phyloP scores from a whole-genome alignment of 169 alveolate genomes.

The Eimeria acervulina region DNA sequence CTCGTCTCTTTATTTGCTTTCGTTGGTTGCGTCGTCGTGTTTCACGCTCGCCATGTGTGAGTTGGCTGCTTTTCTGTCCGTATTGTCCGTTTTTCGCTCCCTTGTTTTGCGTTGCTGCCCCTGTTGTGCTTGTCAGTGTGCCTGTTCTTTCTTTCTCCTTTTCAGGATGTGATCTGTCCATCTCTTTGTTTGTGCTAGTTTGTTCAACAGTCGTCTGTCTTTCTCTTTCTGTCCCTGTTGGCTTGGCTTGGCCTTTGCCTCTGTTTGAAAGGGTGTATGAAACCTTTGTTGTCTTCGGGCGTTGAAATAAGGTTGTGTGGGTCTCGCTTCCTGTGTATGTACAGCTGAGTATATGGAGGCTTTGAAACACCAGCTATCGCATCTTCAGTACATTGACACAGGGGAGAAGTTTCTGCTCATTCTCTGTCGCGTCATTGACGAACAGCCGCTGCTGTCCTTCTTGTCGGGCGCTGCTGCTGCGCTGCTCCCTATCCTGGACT shows the following conservation, averaged over 20 bases:
- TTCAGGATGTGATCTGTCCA: background rate
- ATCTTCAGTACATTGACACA: conserved; percentile 76
- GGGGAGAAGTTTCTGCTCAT: conserved; percentile 73
- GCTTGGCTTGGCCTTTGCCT: background rate
- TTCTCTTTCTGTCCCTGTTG: background rate
- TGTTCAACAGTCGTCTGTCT: background rate
- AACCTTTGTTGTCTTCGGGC: background rate
- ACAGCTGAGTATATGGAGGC: conserved; percentile 74
- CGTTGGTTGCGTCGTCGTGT: too few relatives aligned
- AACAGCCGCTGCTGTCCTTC: conserved; percentile 72
- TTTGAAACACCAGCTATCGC: conserved; percentile 73
- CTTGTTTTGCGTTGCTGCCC: background rate
- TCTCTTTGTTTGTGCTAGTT: background rate
- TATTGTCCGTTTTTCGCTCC: too few relatives aligned
- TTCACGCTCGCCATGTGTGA: too few relatives aligned
- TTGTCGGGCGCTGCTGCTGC: conserved; percentile 73
- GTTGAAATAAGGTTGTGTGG: too few relatives aligned
- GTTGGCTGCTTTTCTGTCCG: too few relatives aligned
- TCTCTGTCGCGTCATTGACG: conserved; percentile 59
- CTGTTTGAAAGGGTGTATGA: background rate
- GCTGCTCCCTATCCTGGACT: conserved; percentile 59
- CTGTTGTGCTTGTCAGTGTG: background rate
- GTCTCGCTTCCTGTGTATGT: background rate
- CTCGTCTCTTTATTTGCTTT: too few relatives aligned
- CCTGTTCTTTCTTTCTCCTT: background rate